These are phyloP conservation scores for Trichoderma gracile DNA, from an alignment of 2,329 filamentous ascomycete genomes.

Conservation along the genomic window DNA sequence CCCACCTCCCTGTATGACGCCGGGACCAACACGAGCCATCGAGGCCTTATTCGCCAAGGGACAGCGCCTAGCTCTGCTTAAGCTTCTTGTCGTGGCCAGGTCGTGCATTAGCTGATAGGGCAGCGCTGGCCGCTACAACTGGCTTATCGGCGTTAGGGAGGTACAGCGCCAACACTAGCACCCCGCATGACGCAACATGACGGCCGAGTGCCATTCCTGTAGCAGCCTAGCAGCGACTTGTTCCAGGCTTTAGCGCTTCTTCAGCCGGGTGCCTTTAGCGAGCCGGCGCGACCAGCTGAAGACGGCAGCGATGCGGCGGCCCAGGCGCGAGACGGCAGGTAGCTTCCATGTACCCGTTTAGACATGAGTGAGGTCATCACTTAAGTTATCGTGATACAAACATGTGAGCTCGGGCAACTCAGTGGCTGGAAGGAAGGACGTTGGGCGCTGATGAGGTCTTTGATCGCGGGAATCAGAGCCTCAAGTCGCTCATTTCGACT, in stretches of 20 bases:
- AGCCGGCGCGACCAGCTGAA: conserved; percentile 5
- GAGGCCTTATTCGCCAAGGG: conserved; percentile 16
- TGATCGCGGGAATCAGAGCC: neutral
- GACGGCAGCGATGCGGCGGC: neutral
- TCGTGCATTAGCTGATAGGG: conserved; percentile 26
- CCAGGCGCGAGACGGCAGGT: neutral
- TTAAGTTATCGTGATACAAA: too few species aligned
- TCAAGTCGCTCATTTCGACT: neutral
- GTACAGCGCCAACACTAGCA: conserved; percentile 15
- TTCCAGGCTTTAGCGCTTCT: conserved; percentile 12
- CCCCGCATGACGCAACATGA: conserved; percentile 26
- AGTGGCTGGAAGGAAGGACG: too few species aligned
- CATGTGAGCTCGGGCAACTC: neutral
- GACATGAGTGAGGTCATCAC: neutral
- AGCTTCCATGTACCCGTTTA: neutral
- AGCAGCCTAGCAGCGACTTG: conserved; percentile 16
- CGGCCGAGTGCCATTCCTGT: conserved; percentile 7
- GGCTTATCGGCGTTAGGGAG: conserved; percentile 23
- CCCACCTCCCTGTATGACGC: neutral
- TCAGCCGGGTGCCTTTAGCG: neutral
- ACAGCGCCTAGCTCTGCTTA: conserved; percentile 9
- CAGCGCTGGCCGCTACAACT: neutral
- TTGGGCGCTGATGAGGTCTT: conserved; percentile 9
- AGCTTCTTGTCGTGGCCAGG: conserved; percentile 9
- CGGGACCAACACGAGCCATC: neutral